A percentile compares a stretch with the other conserved stretches of the same genome.
These are phyloP conservation scores for Fusarium poae DNA, from an alignment of 2,329 filamentous ascomycete species.

Conservation along the genomic window DNA sequence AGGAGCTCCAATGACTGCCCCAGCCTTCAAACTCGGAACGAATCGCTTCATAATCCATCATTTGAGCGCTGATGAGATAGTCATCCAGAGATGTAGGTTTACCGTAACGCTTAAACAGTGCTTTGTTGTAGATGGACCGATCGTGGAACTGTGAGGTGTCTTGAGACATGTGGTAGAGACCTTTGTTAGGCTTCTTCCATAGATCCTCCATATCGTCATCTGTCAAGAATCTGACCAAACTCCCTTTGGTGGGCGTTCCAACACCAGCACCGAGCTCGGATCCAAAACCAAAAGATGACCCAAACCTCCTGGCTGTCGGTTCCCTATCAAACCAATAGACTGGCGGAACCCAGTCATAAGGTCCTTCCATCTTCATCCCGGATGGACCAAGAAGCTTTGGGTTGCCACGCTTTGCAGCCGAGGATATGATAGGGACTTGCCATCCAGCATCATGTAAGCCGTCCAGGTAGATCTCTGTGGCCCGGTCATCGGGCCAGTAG, in stretches of 20 bases:
- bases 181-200: constrained; percentile 2
- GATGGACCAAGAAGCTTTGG: background rate
- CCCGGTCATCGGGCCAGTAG: constrained; percentile 4
- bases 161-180: constrained; percentile 1
- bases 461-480: background rate
- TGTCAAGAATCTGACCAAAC: background rate
- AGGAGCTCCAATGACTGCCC: background rate
- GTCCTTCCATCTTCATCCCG: constrained; percentile 8
- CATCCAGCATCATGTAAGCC: background rate
- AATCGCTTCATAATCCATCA: constrained; percentile 14
- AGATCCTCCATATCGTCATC: background rate
- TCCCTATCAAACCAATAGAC: background rate
- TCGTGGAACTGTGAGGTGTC: constrained; percentile 1
- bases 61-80: background rate
- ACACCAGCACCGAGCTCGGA: constrained; percentile 7
- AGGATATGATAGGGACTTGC: constrained; percentile 6
- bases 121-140: constrained; percentile 9
- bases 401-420: constrained; percentile 1
- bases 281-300: constrained; percentile 8
- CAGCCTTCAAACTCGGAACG: background rate
- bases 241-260: constrained; percentile 5
- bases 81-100: constrained; percentile 2
- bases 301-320: background rate
- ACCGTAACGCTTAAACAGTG: background rate
- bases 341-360: constrained; percentile 4